These are phyloP conservation scores for Pseudovirgaria hyperparasitica DNA, from an alignment of 2,329 filamentous ascomycete genomes.

Conservation along the genomic window DNA sequence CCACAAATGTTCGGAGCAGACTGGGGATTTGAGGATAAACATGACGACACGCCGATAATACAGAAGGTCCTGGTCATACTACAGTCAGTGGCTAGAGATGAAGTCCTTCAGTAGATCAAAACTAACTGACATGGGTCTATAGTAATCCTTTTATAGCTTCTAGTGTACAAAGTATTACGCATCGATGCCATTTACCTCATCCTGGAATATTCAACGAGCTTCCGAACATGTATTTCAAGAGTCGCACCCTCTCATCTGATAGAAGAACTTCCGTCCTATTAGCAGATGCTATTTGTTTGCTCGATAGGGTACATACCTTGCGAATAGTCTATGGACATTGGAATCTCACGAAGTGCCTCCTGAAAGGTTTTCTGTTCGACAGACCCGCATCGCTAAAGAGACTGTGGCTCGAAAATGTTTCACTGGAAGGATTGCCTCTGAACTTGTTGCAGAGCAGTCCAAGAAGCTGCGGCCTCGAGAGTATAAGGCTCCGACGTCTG, in stretches of 20 bases:
- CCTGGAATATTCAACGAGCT: slow-evolving; percentile 33
- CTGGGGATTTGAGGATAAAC: slow-evolving; percentile 12
- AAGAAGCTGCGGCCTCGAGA: slow-evolving; percentile 27
- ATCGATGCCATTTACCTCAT: slow-evolving; percentile 33
- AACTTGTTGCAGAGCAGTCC: slow-evolving; percentile 11
- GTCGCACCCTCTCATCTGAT: slow-evolving; percentile 27
- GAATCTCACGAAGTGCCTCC: slow-evolving; percentile 24
- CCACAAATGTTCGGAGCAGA: slow-evolving; percentile 3
- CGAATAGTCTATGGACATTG: slow-evolving; percentile 32
- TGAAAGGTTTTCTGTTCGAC: slow-evolving; percentile 27
- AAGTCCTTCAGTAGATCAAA: neutral
- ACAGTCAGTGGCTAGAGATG: slow-evolving; percentile 13
- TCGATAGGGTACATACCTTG: slow-evolving; percentile 31
- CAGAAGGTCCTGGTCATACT: slow-evolving; percentile 29
- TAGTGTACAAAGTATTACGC: slow-evolving; percentile 30
- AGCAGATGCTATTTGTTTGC: slow-evolving; percentile 22
- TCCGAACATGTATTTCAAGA: slow-evolving; percentile 25
- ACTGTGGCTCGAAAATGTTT: slow-evolving; percentile 35
- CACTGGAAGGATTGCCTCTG: slow-evolving; percentile 13
- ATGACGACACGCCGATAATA: slow-evolving; percentile 31
- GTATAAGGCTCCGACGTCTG: slow-evolving; percentile 28
- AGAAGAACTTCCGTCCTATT: slow-evolving; percentile 26
- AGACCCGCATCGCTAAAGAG: slow-evolving; percentile 21
- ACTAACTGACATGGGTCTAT: slow-evolving; percentile 6
- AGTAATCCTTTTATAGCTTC: slow-evolving; percentile 28